Percentiles rank a stretch among this genome's conserved stretches.
These are phyloP conservation scores for Lachnum nothofagi DNA, from an alignment of 2,329 filamentous ascomycete species.

Conservation along the genomic window DNA sequence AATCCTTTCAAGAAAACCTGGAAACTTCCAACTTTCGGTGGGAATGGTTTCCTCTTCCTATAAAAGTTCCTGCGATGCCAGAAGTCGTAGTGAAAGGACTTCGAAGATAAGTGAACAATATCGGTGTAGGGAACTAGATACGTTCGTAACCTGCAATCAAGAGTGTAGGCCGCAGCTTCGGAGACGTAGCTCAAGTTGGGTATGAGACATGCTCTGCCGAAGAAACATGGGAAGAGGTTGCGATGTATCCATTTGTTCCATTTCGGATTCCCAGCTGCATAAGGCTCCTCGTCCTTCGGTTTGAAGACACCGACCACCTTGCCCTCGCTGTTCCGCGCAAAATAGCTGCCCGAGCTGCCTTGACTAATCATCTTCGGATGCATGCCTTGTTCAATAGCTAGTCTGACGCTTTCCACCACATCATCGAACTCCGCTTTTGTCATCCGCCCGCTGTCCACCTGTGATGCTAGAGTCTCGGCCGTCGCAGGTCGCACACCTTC, in stretches of 20 bases:
- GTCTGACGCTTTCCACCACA: slow-evolving; percentile 81
- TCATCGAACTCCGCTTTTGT: slow-evolving; percentile 78
- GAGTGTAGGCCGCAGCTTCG: slow-evolving; percentile 91
- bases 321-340: slow-evolving; percentile 83
- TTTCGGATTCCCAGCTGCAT: slow-evolving; percentile 93
- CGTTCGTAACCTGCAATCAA: slow-evolving; percentile 84
- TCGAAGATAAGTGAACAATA: slow-evolving; percentile 88
- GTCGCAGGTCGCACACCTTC: slow-evolving; percentile 79
- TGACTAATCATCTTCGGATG: slow-evolving; percentile 96
- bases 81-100: slow-evolving; percentile 96
- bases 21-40: slow-evolving; percentile 89
- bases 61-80: slow-evolving; percentile 90
- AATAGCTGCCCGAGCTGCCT: slow-evolving; percentile 96
- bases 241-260: slow-evolving; percentile 99
- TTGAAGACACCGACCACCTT: slow-evolving; percentile 98
- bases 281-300: slow-evolving; percentile 97
- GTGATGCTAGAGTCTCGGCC: slow-evolving; percentile 63
- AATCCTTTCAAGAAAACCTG: slow-evolving; percentile 96
- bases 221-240: slow-evolving; percentile 95
- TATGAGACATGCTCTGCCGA: slow-evolving; percentile 88
- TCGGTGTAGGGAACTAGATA: slow-evolving; percentile 95
- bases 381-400: slow-evolving; percentile 82
- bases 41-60: slow-evolving; percentile 78
- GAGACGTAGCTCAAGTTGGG: slow-evolving; percentile 97
- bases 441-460: slow-evolving; percentile 59